Percentiles rank a stretch among this genome's conserved stretches.
Evolutionary conservation across 306 rosid species (phyloP).

Genomic region (Arachis stenosperma): DNA sequence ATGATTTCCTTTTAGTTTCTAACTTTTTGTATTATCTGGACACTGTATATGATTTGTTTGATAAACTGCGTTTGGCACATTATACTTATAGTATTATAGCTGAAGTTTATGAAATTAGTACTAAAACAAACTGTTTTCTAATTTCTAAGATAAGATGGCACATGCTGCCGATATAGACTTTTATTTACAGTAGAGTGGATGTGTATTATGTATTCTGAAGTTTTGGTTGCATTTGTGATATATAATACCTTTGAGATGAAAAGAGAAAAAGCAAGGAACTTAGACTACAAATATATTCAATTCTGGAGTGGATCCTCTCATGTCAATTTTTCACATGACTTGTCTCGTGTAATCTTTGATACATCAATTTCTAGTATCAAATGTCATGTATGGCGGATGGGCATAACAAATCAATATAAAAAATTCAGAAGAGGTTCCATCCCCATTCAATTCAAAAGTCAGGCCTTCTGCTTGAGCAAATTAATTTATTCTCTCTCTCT

Average conservation of each 20-base stretch:
- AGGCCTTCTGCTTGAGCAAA: background rate
- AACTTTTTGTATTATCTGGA: conserved; percentile 5
- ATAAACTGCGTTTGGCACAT: conserved; percentile 7
- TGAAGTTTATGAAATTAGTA: background rate
- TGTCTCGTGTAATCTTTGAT: too few relatives aligned
- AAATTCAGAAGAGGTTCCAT: too few relatives aligned
- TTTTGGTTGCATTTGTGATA: conserved; percentile 1
- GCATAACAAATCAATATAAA: too few relatives aligned
- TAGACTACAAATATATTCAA: background rate
- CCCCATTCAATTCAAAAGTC: background rate
- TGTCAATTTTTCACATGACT: too few relatives aligned
- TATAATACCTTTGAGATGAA: background rate
- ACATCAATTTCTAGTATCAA: too few relatives aligned
- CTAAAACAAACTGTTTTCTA: background rate
- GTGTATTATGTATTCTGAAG: background rate
- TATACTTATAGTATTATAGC: background rate
- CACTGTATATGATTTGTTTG: background rate
- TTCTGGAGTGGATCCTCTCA: background rate
- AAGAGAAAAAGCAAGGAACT: background rate
- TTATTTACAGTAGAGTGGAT: background rate
- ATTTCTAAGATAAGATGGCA: background rate
- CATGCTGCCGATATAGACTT: background rate
- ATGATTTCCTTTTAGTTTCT: background rate
- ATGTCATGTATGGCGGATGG: too few relatives aligned
- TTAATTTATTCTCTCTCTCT: conserved; percentile 24